Evolutionary conservation across 495 filamentous ascomycete species (phyloP), one percentile per base, ranked within the genome.

Genomic region (Rhypophila decipiens): DNA sequence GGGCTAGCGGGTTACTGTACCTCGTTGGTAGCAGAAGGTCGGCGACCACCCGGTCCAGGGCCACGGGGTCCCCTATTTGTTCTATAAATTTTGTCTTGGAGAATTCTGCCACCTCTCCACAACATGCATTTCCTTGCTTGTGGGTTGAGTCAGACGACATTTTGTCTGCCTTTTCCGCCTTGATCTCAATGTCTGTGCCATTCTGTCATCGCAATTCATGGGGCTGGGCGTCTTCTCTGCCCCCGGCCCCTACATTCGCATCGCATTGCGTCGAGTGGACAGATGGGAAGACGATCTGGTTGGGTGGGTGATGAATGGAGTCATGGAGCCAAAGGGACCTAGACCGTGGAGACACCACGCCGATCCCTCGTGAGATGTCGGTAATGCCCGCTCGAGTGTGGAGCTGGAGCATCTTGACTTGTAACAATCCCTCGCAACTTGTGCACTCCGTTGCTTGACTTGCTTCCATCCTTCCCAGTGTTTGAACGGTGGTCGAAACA

Each of bases 401-500:
- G n/a, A n/a, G n/a, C n/a, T n/a, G n/a, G n/a, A n/a, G n/a, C n/a
- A n/a, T n/a, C n/a, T n/a, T n/a, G n/a, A n/a, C n/a, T n/a, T n/a
- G n/a, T n/a, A n/a, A n/a, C n/a, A n/a, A n/a, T n/a, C n/a, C n/a
- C n/a, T n/a, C n/a, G n/a, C n/a, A n/a, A n/a, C n/a, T n/a, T n/a
- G n/a, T n/a, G n/a, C n/a, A n/a, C n/a, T n/a, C n/a, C n/a, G n/a
- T n/a, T n/a, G 39, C 39, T 22, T 7, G 39, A 18, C 8, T 5
- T 41, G 5, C 8, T 41, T 41, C 13, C 19, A 11, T 22, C 20
- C 37, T 37, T 24, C 3, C 17, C 37, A 27, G 22, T 17, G 36
- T 39, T 21, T 33, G 10, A 40, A 3, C 18, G 11, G 21, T 21
- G 24, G 2, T 22, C 45, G 45, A 47, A 24, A 49, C 46, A 39